These are phyloP conservation scores for Paecilomyces dactylethromorphus DNA, from an alignment of 2,329 filamentous ascomycete species.

Conservation along the genomic window DNA sequence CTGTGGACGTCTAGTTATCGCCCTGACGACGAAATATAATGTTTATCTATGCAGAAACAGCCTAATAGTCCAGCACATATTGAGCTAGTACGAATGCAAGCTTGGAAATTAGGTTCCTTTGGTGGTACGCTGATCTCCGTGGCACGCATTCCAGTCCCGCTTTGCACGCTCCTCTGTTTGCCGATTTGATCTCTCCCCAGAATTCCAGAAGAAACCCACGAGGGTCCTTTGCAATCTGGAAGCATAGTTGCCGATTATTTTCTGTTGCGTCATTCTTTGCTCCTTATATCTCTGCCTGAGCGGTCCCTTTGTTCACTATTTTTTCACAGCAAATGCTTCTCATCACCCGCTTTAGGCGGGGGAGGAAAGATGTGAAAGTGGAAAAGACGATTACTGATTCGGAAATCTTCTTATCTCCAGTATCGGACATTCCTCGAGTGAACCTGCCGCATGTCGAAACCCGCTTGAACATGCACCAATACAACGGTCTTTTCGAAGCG, in stretches of 20 bases:
- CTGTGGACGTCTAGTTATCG: neutral
- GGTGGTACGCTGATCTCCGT: slow-evolving; percentile 16
- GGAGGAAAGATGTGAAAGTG: slow-evolving; percentile 15
- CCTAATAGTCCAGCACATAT: neutral
- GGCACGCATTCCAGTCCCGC: neutral
- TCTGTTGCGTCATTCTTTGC: neutral
- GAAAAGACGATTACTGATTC: slow-evolving; percentile 20
- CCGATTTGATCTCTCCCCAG: neutral
- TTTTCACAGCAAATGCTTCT: slow-evolving; percentile 2
- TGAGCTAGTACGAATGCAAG: neutral
- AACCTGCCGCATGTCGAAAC: slow-evolving; percentile 36
- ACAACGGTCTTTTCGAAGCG: slow-evolving; percentile 31
- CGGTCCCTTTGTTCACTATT: slow-evolving; percentile 4
- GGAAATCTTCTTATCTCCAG: slow-evolving; percentile 12
- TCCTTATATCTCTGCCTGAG: slow-evolving; percentile 1
- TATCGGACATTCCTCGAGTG: slow-evolving; percentile 27
- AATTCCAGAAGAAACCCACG: neutral
- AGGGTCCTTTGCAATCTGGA: neutral
- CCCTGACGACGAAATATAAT: neutral
- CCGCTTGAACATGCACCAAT: slow-evolving; percentile 37
- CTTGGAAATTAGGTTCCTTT: slow-evolving; percentile 15
- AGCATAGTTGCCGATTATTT: neutral
- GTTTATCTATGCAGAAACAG: neutral
- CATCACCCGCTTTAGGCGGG: slow-evolving; percentile 23
- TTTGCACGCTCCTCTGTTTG: neutral